Conservation (phyloP, 192 early-diverging fungal species). For the Coemansia nantahalensis region DNA sequence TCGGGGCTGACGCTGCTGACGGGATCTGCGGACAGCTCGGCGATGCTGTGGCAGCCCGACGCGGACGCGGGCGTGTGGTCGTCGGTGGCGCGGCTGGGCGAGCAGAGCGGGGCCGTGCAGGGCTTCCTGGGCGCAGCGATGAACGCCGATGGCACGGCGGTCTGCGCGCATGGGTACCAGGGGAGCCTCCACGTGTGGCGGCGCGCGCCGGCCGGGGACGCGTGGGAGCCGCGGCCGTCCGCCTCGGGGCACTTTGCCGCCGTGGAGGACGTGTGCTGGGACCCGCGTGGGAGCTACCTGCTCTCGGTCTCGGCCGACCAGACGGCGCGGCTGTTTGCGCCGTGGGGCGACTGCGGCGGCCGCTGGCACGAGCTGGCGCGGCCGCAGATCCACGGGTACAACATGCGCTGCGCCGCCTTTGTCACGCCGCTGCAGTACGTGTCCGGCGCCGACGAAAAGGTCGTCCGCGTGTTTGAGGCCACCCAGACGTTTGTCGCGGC, state of each 20-base stretch:
- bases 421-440: constrained; percentile 71
- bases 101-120: constrained; percentile 69
- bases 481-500: constrained; percentile 73
- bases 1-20: constrained; percentile 84
- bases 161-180: constrained; percentile 67
- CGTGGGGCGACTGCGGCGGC: constrained; percentile 49
- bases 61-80: constrained; percentile 78
- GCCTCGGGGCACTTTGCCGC: constrained; percentile 80
- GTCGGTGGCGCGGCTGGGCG: constrained; percentile 80
- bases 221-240: constrained; percentile 70
- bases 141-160: constrained; percentile 60
- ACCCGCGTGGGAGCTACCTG: constrained; percentile 67
- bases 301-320: constrained; percentile 84
- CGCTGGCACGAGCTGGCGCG: constrained; percentile 92
- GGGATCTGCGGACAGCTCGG: constrained; percentile 87
- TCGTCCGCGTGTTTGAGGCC: constrained; percentile 85
- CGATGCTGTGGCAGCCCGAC: constrained; percentile 90
- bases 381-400: constrained; percentile 97
- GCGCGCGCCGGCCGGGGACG: constrained; percentile 1
- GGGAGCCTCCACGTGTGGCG: constrained; percentile 87
- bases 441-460: constrained; percentile 93
- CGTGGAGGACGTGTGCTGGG: constrained; percentile 83
- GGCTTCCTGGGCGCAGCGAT: constrained; percentile 82
- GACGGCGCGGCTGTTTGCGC: constrained; percentile 79
- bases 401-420: constrained; percentile 84